These are phyloP conservation scores for Amauroascus verrucosus DNA, from an alignment of 2,329 filamentous ascomycete genomes.

Conservation along the genomic window DNA sequence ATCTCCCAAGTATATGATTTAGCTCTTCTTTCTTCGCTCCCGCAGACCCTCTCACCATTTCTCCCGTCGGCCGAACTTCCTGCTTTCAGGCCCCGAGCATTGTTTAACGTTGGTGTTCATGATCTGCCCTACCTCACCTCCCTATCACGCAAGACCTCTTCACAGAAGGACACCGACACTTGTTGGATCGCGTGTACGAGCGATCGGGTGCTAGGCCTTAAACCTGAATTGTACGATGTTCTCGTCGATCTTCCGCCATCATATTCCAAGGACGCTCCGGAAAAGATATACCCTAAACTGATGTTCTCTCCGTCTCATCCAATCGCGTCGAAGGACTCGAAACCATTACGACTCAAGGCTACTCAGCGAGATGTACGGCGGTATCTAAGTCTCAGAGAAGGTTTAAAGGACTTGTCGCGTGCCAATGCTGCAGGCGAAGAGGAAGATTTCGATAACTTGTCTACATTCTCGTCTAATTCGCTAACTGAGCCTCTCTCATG, in stretches of 20 bases:
- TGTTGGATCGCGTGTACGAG: slow-evolving; percentile 95
- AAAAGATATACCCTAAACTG: slow-evolving; percentile 65
- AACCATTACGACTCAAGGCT: slow-evolving; percentile 52
- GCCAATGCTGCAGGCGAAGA: slow-evolving; percentile 20
- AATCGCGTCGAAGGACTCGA: slow-evolving; percentile 32
- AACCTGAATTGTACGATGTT: slow-evolving; percentile 78
- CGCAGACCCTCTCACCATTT: slow-evolving; percentile 58
- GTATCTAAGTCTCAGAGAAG: slow-evolving; percentile 58
- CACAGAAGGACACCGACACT: slow-evolving; percentile 35
- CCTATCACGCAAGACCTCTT: slow-evolving; percentile 43
- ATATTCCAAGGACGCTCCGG: slow-evolving; percentile 47
- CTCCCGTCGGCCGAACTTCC: slow-evolving; percentile 54
- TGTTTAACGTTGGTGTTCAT: slow-evolving; percentile 91
- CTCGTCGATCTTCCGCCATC: slow-evolving; percentile 68
- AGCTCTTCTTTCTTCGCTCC: slow-evolving; percentile 84
- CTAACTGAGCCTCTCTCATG: slow-evolving; percentile 50
- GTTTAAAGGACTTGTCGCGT: slow-evolving; percentile 39
- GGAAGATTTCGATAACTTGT: slow-evolving; percentile 32
- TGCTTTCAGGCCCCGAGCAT: slow-evolving; percentile 57
- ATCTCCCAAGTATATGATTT: slow-evolving; percentile 67
- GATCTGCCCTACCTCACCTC: slow-evolving; percentile 74
- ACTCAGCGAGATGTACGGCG: slow-evolving; percentile 83
- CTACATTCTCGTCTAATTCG: slow-evolving; percentile 34
- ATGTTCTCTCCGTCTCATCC: slow-evolving; percentile 43
- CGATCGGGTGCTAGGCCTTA: slow-evolving; percentile 81